Conservation (phyloP, 2,329 filamentous ascomycete genomes). For the Penicillium sp. region DNA sequence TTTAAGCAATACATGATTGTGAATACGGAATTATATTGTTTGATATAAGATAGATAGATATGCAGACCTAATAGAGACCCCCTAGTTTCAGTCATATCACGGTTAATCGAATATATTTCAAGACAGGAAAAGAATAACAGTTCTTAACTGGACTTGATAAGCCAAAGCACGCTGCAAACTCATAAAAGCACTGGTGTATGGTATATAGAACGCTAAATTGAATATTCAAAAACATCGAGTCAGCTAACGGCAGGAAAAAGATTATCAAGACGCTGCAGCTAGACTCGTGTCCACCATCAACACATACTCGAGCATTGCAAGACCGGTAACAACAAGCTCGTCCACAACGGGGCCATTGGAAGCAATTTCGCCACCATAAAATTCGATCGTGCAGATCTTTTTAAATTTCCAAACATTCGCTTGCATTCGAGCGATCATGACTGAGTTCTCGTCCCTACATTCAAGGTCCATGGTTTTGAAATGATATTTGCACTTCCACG, state of each 20-base stretch:
- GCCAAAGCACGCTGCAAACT: no score
- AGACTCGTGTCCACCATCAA: background rate
- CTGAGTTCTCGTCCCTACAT: background rate
- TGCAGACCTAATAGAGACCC: no score
- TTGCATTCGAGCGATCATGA: background rate
- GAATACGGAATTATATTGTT: no score
- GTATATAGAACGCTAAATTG: no score
- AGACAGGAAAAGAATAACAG: no score
- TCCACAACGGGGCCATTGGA: background rate
- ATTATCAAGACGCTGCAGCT: background rate
- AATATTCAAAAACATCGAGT: background rate
- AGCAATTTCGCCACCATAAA: background rate
- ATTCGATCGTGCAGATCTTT: background rate
- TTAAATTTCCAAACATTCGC: slow-evolving; percentile 1
- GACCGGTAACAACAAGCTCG: slow-evolving; percentile 1
- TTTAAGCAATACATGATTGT: no score
- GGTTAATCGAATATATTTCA: no score
- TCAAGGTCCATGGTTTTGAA: background rate
- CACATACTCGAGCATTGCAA: slow-evolving; percentile 5
- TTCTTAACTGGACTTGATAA: no score
- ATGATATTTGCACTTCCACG: background rate
- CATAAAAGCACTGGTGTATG: no score
- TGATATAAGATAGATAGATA: no score
- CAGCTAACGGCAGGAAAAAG: background rate
- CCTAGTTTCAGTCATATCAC: no score